Conservation (phyloP, 1,284 basidiomycete genomes). For the Heliocybe sulcata region DNA sequence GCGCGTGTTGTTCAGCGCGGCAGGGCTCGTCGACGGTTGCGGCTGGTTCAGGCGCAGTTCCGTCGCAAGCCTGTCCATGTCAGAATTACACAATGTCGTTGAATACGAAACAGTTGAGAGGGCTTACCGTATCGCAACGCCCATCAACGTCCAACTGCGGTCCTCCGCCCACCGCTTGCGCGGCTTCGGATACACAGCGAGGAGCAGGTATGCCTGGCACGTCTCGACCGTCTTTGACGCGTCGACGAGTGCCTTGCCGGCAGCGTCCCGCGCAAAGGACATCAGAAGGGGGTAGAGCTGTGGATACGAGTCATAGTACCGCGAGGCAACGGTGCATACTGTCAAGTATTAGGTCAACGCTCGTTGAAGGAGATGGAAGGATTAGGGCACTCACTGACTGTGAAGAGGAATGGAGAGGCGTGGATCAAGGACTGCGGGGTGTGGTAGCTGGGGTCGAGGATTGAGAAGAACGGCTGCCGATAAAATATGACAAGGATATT, state of each 20-base stretch:
- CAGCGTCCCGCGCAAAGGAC: slow-evolving; percentile 45
- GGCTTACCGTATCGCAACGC: slow-evolving; percentile 45
- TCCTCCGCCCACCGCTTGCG: slow-evolving; percentile 51
- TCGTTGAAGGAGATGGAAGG: neutral
- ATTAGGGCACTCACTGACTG: slow-evolving; percentile 39
- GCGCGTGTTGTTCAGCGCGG: slow-evolving; percentile 43
- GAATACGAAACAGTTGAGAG: neutral
- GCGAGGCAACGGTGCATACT: slow-evolving; percentile 48
- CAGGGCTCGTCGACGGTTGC: slow-evolving; percentile 15
- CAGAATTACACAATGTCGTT: neutral
- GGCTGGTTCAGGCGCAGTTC: slow-evolving; percentile 43
- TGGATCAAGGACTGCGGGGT: slow-evolving; percentile 42
- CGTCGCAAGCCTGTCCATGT: slow-evolving; percentile 35
- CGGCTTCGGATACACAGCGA: slow-evolving; percentile 50
- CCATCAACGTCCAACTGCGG: slow-evolving; percentile 49
- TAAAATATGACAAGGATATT: neutral
- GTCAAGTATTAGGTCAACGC: neutral
- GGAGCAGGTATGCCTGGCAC: slow-evolving; percentile 45
- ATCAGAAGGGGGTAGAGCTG: slow-evolving; percentile 39
- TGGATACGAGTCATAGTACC: slow-evolving; percentile 35
- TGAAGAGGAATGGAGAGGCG: slow-evolving; percentile 50
- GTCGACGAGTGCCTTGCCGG: slow-evolving; percentile 41
- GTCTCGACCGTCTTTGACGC: slow-evolving; percentile 43
- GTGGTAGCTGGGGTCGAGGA: slow-evolving; percentile 48
- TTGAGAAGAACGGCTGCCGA: slow-evolving; percentile 45